Evolutionary conservation across 345 rosid genomes (phyloP), one percentile per base, ranked within the genome.

Genomic region (Laguncularia racemosa): DNA sequence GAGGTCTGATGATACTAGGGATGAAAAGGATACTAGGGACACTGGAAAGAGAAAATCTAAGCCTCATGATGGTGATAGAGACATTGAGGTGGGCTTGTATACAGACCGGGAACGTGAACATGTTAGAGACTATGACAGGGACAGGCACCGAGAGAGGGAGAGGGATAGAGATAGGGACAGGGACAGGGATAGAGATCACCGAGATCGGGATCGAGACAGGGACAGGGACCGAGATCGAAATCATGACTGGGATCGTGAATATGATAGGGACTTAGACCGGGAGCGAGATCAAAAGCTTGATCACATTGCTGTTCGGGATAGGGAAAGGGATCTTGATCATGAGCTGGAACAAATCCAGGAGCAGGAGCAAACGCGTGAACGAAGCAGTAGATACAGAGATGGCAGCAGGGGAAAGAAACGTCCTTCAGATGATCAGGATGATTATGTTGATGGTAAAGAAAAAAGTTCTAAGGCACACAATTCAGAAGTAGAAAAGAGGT

Each of bases 341-440:
- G 82, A 86, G 56, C 40, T 33, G 40, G 40, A 33, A 7, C 40
- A 33, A 7, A 33, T 33, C 40, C 40, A 33, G 40, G 40, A 33
- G 4, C 40, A 33, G 40, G 40, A 33, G 40, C 40, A 33, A 33
- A 33, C 40, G 7, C 95, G 86, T 72, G 95, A 88, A 51, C 73
- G 72, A 19, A 73, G 72, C 68, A 70, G 60, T 38, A 78, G 81
- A 65, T 73, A 71, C 67, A 90, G 72, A 59, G 96, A 80, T 53
- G 70, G 75, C 64, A 71, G 75, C 64, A 81, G 80, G 72, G 87
- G 77, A 66, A 73, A 69, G 66, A 87, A 83, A 69, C 82, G 83
- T 65, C 85, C 96, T 62, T 87, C 86, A 12, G 88, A 81, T 56
- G 88, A 85, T 52, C 76, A 48, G 17, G 92, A 81, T 62, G 88